These are phyloP conservation scores for Phyllosticta paracitricarpa DNA, from an alignment of 2,329 filamentous ascomycete species.

Conservation along the genomic window DNA sequence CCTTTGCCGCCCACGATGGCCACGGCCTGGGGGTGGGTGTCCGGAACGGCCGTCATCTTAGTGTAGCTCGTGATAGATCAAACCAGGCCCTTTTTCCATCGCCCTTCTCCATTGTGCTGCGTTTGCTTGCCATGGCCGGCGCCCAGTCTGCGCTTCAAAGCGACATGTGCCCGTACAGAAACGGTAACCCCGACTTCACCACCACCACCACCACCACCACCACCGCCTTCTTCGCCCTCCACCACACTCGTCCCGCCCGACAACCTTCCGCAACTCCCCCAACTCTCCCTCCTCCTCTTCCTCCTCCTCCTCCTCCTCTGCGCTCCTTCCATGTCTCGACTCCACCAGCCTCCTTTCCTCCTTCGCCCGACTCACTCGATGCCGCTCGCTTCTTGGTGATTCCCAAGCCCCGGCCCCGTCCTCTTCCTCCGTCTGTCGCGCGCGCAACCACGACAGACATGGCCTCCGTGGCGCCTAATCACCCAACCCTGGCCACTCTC, in stretches of 20 bases:
- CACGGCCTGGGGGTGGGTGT: not conserved
- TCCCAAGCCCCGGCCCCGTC: not conserved
- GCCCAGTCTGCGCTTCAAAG: not conserved
- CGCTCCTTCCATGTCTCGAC: slow-evolving; percentile 11
- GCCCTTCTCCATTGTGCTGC: not conserved
- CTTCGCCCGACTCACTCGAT: not conserved
- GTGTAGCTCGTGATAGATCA: not conserved
- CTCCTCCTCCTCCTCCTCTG: not conserved
- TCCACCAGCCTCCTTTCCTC: not conserved
- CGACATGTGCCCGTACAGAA: not conserved
- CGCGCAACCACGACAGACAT: slow-evolving; percentile 14
- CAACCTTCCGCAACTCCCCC: slow-evolving; percentile 2
- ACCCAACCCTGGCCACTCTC: slow-evolving; percentile 28
- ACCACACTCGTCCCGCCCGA: not conserved
- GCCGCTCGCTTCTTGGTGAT: slow-evolving; percentile 1
- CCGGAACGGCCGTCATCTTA: not conserved
- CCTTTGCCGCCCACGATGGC: not conserved
- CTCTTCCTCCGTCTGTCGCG: not conserved
- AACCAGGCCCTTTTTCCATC: not conserved
- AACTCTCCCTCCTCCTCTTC: not conserved
- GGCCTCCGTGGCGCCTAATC: slow-evolving; percentile 18
- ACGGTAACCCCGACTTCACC: slow-evolving; percentile 10
- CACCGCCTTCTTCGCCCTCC: not conserved
- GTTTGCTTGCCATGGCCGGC: not conserved
- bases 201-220: not conserved